A percentile compares a stretch with the other conserved stretches of the same genome.
Evolutionary conservation across 306 rosid genomes (phyloP).

Genomic region (Dryas octopetala): DNA sequence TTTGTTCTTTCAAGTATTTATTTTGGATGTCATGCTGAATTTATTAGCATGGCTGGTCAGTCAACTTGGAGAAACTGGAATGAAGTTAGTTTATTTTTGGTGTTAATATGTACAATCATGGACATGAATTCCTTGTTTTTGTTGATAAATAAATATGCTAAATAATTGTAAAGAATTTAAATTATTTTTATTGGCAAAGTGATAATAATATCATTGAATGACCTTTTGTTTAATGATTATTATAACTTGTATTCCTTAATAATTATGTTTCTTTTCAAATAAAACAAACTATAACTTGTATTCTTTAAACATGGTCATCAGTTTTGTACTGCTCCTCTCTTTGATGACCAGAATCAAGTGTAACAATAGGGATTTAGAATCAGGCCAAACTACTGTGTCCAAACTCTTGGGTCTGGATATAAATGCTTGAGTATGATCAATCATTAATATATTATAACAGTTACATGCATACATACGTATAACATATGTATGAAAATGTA

Average conservation of each 20-base stretch:
- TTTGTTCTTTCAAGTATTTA: neutral
- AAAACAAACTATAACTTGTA: neutral
- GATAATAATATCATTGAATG: neutral
- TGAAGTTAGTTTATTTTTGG: neutral
- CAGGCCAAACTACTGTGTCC: neutral
- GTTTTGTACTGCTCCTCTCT: neutral
- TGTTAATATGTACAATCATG: neutral
- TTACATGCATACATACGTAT: neutral
- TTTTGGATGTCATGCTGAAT: neutral
- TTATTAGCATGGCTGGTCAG: neutral
- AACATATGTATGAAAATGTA: no score
- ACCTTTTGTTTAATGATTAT: neutral
- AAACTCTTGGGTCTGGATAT: slow-evolving; percentile 2
- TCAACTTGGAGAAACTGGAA: neutral
- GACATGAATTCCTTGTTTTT: neutral
- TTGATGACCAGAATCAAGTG: neutral
- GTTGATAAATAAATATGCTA: neutral
- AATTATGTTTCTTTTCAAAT: no score
- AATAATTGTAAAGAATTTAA: neutral
- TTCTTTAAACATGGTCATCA: neutral
- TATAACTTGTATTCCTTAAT: neutral
- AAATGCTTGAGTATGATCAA: neutral
- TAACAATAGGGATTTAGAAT: neutral
- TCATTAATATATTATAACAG: neutral
- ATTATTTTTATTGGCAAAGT: neutral